phyloP scores from a whole-genome alignment of 2,329 filamentous ascomycete genomes.

The Trichoderma asperellum region DNA sequence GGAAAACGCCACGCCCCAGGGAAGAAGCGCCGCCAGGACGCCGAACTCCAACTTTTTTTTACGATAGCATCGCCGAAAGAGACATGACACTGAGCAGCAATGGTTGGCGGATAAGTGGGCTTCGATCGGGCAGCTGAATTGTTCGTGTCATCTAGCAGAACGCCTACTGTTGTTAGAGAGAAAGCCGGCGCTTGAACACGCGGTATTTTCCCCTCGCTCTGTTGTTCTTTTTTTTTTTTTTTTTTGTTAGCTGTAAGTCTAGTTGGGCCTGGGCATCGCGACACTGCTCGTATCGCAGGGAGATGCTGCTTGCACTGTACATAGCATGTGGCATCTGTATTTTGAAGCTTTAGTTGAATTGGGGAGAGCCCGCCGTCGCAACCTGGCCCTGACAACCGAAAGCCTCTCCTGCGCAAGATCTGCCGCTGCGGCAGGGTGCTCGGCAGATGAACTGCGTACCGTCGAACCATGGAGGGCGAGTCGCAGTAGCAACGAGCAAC shows the following conservation, averaged over 20 bases:
- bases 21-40: conserved; percentile 16
- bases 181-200: conserved; percentile 16
- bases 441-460: conserved; percentile 29
- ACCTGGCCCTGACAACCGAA: neutral
- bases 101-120: conserved; percentile 25
- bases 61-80: conserved; percentile 24
- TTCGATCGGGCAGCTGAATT: conserved; percentile 25
- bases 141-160: conserved; percentile 22
- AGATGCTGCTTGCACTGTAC: neutral
- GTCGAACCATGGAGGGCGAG: conserved; percentile 2
- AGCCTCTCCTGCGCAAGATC: conserved; percentile 16
- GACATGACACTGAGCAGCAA: conserved; percentile 22
- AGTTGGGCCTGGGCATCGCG: neutral
- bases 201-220: conserved; percentile 24
- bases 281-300: neutral
- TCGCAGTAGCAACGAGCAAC: neutral
- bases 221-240: neutral
- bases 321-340: neutral
- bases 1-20: conserved; percentile 9
- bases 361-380: neutral
- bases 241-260: neutral
- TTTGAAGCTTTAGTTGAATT: neutral
- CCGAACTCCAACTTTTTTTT: conserved; percentile 14
- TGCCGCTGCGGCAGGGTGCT: conserved; percentile 23
- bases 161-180: conserved; percentile 7